Base-by-base conservation (phyloP, 305 asterid species). In the Fraxinus angustifolia region DNA sequence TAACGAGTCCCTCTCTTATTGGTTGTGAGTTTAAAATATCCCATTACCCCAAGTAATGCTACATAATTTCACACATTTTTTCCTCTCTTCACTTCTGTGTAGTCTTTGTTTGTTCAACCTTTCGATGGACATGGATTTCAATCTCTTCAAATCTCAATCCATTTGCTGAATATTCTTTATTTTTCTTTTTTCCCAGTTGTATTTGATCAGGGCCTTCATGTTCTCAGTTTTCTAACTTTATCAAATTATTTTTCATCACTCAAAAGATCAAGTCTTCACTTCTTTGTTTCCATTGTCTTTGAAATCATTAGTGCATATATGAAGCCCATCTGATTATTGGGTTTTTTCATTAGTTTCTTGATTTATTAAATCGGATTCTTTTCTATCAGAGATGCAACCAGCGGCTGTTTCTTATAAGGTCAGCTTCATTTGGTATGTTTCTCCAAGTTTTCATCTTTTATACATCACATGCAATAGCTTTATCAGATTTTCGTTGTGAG, bases 361-460 rank as follows among this genome's bases (percentile, higher is more conserved):
- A 78, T 77, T 84, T 77, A 78, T 65, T 62, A 40, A 77, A 79
- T 76, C 62, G 67, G 80, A 77, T 84, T 87, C 82, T 77, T 4
- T 84, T 80, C 62, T 81, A 73, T 83, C 80, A 58, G 85, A 86
- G 88, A 82, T 84, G 84, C 87, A 79, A 85, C 84, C 83, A 83
- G 81, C 85, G 87, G 86, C 79, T 87, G 87, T 75, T 81, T 79
- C 82, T 78, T 78, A 16, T 79, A 80, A 88, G 87, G 84, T 74
- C 85, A 62, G 85, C 88, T 86, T 90, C 88, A 82, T 87, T 79
- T 86, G 90, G 93, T 90, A 86, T 79, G 88, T 73, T 67, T 76
- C 62, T 45, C 75, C 58, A 21, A 31, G 28, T 60, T 82, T 30
- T 40, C 60, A 58, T 31, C n/a, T 76, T 72, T 36, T 83, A 26